Evolutionary conservation across 352 stramenopile genomes (phyloP), one percentile per base, ranked within the genome.

Genomic region (Phytophthora sp.): DNA sequence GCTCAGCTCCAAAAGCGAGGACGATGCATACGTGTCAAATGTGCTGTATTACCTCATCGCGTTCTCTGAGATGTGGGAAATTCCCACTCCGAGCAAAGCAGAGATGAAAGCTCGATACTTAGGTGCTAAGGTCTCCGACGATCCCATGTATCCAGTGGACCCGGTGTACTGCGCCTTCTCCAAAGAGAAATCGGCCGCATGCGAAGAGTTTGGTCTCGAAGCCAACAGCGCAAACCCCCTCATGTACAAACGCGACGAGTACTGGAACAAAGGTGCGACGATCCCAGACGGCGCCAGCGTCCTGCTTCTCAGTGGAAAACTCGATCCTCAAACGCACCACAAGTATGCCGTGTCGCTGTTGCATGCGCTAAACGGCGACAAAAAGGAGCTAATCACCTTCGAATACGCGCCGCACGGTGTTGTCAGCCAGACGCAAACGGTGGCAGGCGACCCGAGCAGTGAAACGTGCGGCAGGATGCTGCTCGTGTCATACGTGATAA

Each of bases 61-160:
- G 5, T 76, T 66, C 38, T 82, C 73, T 0, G 76, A 85, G 48
- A 75, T 82, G 57, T 82, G 74, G 73, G 66, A 79, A 15, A 62
- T 39, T 1, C 73, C 76, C 0, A 54, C 62, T n/a, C 61, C 64
- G 9, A 62, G 21, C 20, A n/a, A 50, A 9, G 2, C 15, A 8
- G 44, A 31, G 0, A 61, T 82, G 45, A 27, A 39, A 0, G 28
- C 39, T 4, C 42, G 53, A 1, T 82, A 67, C 44, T 56, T 24
- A 10, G 43, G 54, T 24, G 23, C 56, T 3, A 53, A 21, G 8
- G 56, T 72, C 9, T 45, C 35, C n/a, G 57, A 56, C 9, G 45
- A 4, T 50, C 39, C 42, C 11, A 57, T 48, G 8, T 55, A 60
- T 15, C 21, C 12, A 4, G 17, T 49, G 2, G 54, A 74, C 11